Evolutionary conservation across 441 rosid species (phyloP), one percentile per base, ranked within the genome.

Genomic region (Biscutella laevigata): DNA sequence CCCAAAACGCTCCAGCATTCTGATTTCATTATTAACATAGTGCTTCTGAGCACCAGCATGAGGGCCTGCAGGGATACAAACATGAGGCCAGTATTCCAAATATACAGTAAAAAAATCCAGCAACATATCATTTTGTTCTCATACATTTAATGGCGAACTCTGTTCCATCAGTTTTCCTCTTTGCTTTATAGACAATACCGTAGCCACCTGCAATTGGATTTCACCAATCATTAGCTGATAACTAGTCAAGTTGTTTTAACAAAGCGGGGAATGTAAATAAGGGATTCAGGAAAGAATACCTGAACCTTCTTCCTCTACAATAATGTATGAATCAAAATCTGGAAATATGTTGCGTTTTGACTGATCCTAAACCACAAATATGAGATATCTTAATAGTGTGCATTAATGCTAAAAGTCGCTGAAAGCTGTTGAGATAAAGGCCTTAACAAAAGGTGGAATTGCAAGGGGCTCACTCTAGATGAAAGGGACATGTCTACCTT

Each of bases 1-100:
- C 98, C 98, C 98, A 57, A 91, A 91, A 48, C 80, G 87, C 65
- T 91, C 94, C 65, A 91, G 69, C 94, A 86, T 91, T 68, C 76
- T 67, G 39, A 74, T 65, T 58, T 91, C 98, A 68, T 85, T 91
- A 63, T 15, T 71, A 37, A 79, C 70, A 64, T 85, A 84, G 42
- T 77, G 68, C 43, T 68, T 77, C 67, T 77, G 84, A 58, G 90
- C 96, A 56, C 80, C 82, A 64, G 77, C 76, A 67, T 85, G 91
- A 62, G 96, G 96, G 55, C 83, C 98, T 91, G 82, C 36, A 63
- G 3, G 16, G 14, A 62, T n/a, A 25, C 29, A 27, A 3, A 56
- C 14, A 68, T 36, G 26, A 68, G 49, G 8, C 17, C 16, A 11
- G 16, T 43, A 12, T 29, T 50, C 38, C 5, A 55, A 61, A 44